Conservation (phyloP, 129 eudicot genomes). For the Saposhnikovia divaricata region DNA sequence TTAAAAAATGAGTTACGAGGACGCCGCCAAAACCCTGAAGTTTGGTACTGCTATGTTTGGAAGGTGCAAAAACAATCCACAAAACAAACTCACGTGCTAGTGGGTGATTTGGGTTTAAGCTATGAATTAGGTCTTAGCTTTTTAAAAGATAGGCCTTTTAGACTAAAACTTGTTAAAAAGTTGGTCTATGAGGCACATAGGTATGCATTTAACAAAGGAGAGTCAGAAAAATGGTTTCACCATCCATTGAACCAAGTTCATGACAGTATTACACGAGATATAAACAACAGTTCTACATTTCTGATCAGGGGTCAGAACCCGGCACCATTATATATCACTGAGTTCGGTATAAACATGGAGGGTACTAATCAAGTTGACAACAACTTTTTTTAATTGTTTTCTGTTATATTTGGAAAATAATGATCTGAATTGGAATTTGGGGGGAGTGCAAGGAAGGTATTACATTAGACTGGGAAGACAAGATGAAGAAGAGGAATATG, state of each 20-base stretch:
- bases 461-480: slow-evolving; percentile 30
- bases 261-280: slow-evolving; percentile 10
- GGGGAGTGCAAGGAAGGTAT: slow-evolving; percentile 59
- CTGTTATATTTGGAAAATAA: slow-evolving; percentile 29
- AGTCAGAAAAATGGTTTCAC: slow-evolving; percentile 14
- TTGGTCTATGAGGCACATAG: slow-evolving; percentile 51
- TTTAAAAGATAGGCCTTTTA: slow-evolving; percentile 27
- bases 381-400: slow-evolving; percentile 16
- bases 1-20: slow-evolving; percentile 67
- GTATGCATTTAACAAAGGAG: slow-evolving; percentile 34
- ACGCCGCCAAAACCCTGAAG: slow-evolving; percentile 29
- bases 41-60: slow-evolving; percentile 41
- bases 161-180: slow-evolving; percentile 25
- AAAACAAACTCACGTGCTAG: slow-evolving; percentile 28
- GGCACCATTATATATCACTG: slow-evolving; percentile 26
- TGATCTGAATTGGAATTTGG: slow-evolving; percentile 56
- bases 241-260: slow-evolving; percentile 24
- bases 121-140: slow-evolving; percentile 30
- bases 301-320: slow-evolving; percentile 19
- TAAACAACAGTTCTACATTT: slow-evolving; percentile 15
- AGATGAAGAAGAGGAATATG: slow-evolving; percentile 37
- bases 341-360: slow-evolving; percentile 8
- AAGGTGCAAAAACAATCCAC: slow-evolving; percentile 39
- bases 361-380: background rate
- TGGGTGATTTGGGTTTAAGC: slow-evolving; percentile 41